Conservation (phyloP, 73 alveolate genomes). For the Blepharisma stoltei region DNA sequence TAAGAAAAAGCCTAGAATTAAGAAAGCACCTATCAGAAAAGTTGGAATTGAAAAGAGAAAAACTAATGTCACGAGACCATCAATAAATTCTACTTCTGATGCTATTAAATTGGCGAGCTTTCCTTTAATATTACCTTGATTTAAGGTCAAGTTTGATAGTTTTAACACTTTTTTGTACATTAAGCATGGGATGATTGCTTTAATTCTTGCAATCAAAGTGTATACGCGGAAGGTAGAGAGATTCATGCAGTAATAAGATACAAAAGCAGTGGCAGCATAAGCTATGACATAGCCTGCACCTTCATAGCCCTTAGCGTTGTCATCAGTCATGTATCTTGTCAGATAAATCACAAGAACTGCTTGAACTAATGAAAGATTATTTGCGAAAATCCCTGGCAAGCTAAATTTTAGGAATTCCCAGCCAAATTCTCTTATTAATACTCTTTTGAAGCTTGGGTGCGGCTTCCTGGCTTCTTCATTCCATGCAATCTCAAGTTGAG, state of each 20-base stretch:
- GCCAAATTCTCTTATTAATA: neutral
- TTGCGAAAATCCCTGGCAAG: neutral
- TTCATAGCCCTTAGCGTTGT: neutral
- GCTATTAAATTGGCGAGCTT: neutral
- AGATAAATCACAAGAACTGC: neutral
- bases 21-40: neutral
- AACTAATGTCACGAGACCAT: neutral
- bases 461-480: neutral
- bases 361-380: neutral
- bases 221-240: neutral
- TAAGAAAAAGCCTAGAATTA: neutral
- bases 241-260: neutral
- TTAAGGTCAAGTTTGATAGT: neutral
- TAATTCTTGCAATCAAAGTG: neutral
- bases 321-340: neutral
- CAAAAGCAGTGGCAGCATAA: neutral
- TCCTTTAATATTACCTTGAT: neutral
- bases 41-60: neutral
- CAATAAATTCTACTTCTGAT: slow-evolving; percentile 1
- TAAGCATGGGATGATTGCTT: neutral
- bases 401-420: neutral
- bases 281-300: neutral
- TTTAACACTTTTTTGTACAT: neutral
- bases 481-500: neutral
- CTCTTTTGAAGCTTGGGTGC: neutral